These are phyloP conservation scores for Solanum hybrid DNA, from an alignment of 305 asterid species.

Conservation along the genomic window DNA sequence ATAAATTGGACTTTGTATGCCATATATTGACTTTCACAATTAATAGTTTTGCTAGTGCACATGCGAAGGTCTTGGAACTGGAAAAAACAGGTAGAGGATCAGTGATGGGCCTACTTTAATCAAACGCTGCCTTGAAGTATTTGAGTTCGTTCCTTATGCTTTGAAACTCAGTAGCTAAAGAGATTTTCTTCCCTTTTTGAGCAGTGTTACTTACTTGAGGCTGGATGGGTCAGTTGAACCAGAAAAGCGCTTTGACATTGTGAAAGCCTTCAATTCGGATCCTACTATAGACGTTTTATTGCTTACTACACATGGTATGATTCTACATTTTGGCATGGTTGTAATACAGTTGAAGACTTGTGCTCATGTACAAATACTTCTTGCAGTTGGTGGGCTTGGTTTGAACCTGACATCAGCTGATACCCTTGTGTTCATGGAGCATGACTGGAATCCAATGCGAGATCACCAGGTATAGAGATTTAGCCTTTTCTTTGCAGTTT, in stretches of 20 bases:
- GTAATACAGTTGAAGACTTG: background rate
- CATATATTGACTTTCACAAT: background rate
- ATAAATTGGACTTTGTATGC: background rate
- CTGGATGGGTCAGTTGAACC: constrained; percentile 97
- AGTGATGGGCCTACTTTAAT: background rate
- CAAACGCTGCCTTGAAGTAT: background rate
- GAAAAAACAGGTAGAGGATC: background rate
- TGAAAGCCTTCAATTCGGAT: constrained; percentile 95
- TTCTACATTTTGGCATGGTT: constrained; percentile 3
- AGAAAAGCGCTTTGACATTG: constrained; percentile 94
- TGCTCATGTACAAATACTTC: background rate
- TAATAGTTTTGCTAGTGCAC: background rate
- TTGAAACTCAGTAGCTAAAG: background rate
- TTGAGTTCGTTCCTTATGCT: background rate
- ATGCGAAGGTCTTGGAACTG: background rate
- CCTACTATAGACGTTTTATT: constrained; percentile 94
- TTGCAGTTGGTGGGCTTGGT: constrained; percentile 98
- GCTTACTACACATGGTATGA: constrained; percentile 90
- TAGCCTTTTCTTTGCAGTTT: background rate
- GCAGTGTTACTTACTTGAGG: constrained; percentile 89
- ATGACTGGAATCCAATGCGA: constrained; percentile 99
- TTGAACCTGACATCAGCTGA: constrained; percentile 96
- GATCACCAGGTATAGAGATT: constrained; percentile 74
- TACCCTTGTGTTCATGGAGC: constrained; percentile 99
- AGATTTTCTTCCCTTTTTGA: constrained; percentile 7